Evolutionary conservation across 441 rosid genomes (phyloP).

Genomic region (Erysimum cheiri): DNA sequence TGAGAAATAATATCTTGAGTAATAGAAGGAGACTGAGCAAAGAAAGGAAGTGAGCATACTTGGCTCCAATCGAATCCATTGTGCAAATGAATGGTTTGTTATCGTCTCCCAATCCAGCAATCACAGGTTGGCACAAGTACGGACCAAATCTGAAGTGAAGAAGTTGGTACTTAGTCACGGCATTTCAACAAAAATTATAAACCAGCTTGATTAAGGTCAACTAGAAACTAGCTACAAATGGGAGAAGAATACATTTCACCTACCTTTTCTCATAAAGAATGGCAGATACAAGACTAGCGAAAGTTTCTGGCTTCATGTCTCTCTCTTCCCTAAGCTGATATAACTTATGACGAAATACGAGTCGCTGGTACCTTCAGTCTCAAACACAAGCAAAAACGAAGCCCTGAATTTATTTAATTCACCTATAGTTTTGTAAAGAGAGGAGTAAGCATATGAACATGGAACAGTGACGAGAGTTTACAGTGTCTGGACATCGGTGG

Average conservation of each 20-base stretch:
- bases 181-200: background rate
- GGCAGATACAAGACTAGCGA: slow-evolving; percentile 93
- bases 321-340: slow-evolving; percentile 93
- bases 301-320: slow-evolving; percentile 97
- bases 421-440: background rate
- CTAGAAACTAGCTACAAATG: background rate
- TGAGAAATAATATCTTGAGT: background rate
- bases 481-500: slow-evolving; percentile 91
- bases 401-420: background rate
- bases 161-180: background rate
- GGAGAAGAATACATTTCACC: background rate
- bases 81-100: slow-evolving; percentile 97
- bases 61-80: slow-evolving; percentile 97
- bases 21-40: background rate
- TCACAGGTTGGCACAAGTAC: slow-evolving; percentile 93
- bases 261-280: slow-evolving; percentile 95
- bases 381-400: background rate
- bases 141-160: slow-evolving; percentile 83
- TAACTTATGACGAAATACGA: slow-evolving; percentile 86
- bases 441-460: background rate
- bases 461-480: slow-evolving; percentile 34
- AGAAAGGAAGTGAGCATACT: slow-evolving; percentile 58
- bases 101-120: slow-evolving; percentile 92
- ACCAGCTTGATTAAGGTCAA: background rate
- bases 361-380: slow-evolving; percentile 77